Evolutionary conservation across 2,329 filamentous ascomycete genomes (phyloP).

Genomic region (Cytospora mali): DNA sequence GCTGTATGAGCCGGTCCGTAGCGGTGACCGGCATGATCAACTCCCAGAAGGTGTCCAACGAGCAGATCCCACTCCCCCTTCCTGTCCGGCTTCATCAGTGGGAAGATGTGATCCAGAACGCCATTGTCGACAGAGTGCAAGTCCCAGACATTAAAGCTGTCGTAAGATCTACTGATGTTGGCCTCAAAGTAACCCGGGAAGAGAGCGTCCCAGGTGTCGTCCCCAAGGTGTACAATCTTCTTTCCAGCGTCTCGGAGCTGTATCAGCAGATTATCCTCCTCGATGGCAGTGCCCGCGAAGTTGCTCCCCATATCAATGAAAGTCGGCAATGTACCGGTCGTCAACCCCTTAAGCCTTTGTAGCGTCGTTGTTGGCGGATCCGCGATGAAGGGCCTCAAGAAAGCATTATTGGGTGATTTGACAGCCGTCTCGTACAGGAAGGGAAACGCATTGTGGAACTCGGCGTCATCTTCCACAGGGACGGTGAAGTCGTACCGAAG

Average conservation of each 20-base stretch:
- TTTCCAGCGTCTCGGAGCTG: slow-evolving; percentile 66
- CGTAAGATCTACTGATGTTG: slow-evolving; percentile 84
- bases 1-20: slow-evolving; percentile 92
- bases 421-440: slow-evolving; percentile 83
- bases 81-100: slow-evolving; percentile 69
- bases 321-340: slow-evolving; percentile 91
- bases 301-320: slow-evolving; percentile 94
- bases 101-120: slow-evolving; percentile 87
- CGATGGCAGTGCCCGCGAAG: slow-evolving; percentile 92
- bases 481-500: slow-evolving; percentile 96
- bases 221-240: slow-evolving; percentile 89
- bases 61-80: slow-evolving; percentile 85
- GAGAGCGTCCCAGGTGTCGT: slow-evolving; percentile 93
- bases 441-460: slow-evolving; percentile 85
- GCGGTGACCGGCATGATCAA: slow-evolving; percentile 94
- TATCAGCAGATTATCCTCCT: slow-evolving; percentile 81
- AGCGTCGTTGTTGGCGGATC: slow-evolving; percentile 94
- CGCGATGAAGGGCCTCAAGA: slow-evolving; percentile 92
- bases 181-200: slow-evolving; percentile 93
- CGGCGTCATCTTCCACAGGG: slow-evolving; percentile 63
- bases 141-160: slow-evolving; percentile 99
- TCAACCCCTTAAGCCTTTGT: slow-evolving; percentile 89
- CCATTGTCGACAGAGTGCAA: slow-evolving; percentile 96
- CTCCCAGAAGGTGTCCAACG: slow-evolving; percentile 90
- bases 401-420: slow-evolving; percentile 75